Base-by-base conservation (phyloP, 2,329 filamentous ascomycete genomes). In the Fusarium avenaceum region DNA sequence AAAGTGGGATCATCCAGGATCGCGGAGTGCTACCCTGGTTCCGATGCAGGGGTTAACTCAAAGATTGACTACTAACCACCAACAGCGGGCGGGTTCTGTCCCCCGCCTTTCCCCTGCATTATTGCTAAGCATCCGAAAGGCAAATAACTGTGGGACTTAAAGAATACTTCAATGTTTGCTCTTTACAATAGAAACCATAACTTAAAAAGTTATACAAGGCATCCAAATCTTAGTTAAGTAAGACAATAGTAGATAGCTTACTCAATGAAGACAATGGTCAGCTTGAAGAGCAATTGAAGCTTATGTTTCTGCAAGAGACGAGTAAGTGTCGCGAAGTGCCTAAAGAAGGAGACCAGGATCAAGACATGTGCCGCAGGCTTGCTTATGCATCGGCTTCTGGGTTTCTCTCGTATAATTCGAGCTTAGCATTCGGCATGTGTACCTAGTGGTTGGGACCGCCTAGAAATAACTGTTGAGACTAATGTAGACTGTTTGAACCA, bases 91-190 rank as follows among this genome's bases (percentile, higher is more conserved):
- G 26, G 26, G 26, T 10, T 28, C 15, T 13, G n/a, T 24, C 20
- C 46, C 45, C 46, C 32, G 46, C 46, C 46, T 38, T 48, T 48
- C 15, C 46, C 46, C 46, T 38, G 32, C 30, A 48, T 19, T 2
- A 38, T n/a, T 14, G 30, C 32, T 26, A 48, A 38, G 32, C 19
- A 26, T 38, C 14, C 13, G 10, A 11, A 9, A 48, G 30, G 20
- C 32, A 20, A n/a, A 4, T 22, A 7, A 4, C 13, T 47, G 14
- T 35, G 14, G 30, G 13, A 11, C 13, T 47, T n/a, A 3, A 13
- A 35, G 7, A 5, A 22, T n/a, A 47, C 19, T 33, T 22, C 15
- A 35, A 35, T n/a, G 4, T 0, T 9, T 26, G 9, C 9, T 11
- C 3, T 28, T 17, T 20, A 7, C n/a, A 32, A 20, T 11, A 32